Conservation (phyloP, 2,329 filamentous ascomycete species). For the Fusarium paranaense region DNA sequence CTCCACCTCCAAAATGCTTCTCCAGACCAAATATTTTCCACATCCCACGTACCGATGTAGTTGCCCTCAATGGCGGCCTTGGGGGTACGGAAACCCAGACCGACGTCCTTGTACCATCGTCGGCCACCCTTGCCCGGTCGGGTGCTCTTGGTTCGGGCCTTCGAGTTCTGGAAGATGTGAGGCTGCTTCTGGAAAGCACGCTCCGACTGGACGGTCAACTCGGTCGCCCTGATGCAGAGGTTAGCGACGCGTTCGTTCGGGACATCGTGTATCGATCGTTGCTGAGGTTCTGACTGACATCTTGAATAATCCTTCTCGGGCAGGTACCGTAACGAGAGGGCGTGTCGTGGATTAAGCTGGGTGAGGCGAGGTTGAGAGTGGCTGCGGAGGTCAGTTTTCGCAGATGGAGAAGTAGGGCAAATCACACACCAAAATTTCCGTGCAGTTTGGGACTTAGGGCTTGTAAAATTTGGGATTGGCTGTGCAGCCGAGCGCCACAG, state of each 20-base stretch:
- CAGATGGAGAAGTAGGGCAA: constrained; percentile 54
- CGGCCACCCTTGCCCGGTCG: constrained; percentile 91
- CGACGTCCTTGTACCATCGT: constrained; percentile 99
- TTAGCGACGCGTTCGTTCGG: constrained; percentile 46
- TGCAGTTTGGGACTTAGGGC: constrained; percentile 52
- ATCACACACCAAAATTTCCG: constrained; percentile 50
- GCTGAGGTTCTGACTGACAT: constrained; percentile 51
- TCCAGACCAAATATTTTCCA: constrained; percentile 19
- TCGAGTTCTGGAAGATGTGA: constrained; percentile 99
- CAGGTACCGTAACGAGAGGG: constrained; percentile 53
- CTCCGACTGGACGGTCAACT: constrained; percentile 99
- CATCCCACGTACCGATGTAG: constrained; percentile 91
- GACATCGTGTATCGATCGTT: constrained; percentile 35
- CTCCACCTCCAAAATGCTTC: constrained; percentile 7
- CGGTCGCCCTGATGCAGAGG: constrained; percentile 84
- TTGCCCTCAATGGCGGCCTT: constrained; percentile 98
- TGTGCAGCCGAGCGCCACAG: constrained; percentile 41
- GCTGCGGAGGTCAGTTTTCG: constrained; percentile 50
- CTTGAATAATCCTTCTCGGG: constrained; percentile 57
- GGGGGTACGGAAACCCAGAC: constrained; percentile 98
- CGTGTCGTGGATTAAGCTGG: constrained; percentile 53
- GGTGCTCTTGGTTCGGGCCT: constrained; percentile 86
- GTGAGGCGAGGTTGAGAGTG: constrained; percentile 49
- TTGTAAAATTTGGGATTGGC: constrained; percentile 55
- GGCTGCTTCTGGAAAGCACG: constrained; percentile 99